Percentiles rank a stretch among this genome's conserved stretches.
phyloP scores from a whole-genome alignment of 371 early-diverging fungal species.

The Mortierella sp. region DNA sequence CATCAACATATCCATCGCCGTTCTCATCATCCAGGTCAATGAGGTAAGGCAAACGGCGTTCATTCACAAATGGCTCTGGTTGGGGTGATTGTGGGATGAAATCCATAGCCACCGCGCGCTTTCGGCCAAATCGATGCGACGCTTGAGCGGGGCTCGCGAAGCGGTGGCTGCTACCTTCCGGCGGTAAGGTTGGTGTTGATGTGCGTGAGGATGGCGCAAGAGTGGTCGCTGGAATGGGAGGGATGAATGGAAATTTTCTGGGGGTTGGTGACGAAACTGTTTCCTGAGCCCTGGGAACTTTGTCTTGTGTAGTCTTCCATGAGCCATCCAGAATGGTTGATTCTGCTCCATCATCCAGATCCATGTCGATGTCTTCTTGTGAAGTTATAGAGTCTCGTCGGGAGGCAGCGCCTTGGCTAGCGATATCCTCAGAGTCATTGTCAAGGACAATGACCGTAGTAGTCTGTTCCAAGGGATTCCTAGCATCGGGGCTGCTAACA shows the following conservation, averaged over 20 bases:
- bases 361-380: slow-evolving; percentile 33
- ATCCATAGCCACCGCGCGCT: slow-evolving; percentile 35
- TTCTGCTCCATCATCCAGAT: slow-evolving; percentile 25
- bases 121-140: neutral
- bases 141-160: neutral
- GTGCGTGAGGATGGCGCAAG: neutral
- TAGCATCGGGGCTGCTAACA: too few species aligned
- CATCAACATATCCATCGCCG: slow-evolving; percentile 9
- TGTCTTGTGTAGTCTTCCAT: slow-evolving; percentile 35
- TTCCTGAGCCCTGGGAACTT: neutral
- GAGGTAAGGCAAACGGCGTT: slow-evolving; percentile 23
- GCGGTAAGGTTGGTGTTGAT: neutral
- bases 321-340: slow-evolving; percentile 32
- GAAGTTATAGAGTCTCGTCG: neutral
- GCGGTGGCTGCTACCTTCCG: neutral
- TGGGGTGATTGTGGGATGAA: slow-evolving; percentile 11
- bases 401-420: neutral
- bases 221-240: neutral
- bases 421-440: neutral
- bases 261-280: neutral
- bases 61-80: slow-evolving; percentile 25
- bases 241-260: neutral
- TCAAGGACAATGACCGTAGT: neutral
- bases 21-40: slow-evolving; percentile 48
- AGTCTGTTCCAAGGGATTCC: neutral